Percentiles rank a stretch among this genome's conserved stretches.
Evolutionary conservation across 1,284 basidiomycete genomes (phyloP).

Genomic region (Puccinia triticina): DNA sequence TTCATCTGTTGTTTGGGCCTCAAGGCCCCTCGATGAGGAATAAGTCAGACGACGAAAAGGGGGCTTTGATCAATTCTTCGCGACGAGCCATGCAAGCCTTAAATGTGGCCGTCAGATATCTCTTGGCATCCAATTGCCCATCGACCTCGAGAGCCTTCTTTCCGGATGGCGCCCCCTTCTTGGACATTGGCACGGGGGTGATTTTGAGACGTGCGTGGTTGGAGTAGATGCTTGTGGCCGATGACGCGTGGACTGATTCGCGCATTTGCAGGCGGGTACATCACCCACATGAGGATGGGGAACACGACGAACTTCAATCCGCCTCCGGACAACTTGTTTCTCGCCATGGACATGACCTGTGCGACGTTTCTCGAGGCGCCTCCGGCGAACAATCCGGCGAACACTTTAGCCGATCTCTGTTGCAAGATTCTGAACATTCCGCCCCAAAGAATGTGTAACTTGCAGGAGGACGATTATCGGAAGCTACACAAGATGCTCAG

Average conservation of each 20-base stretch:
- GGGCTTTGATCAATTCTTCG: neutral
- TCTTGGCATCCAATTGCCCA: slow-evolving; percentile 14
- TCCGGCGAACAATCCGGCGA: slow-evolving; percentile 17
- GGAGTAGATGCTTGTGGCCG: neutral
- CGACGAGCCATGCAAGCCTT: slow-evolving; percentile 19
- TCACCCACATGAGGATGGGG: slow-evolving; percentile 27
- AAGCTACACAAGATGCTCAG: slow-evolving; percentile 5
- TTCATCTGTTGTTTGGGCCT: slow-evolving; percentile 25
- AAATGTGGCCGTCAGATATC: slow-evolving; percentile 18
- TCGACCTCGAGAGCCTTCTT: slow-evolving; percentile 27
- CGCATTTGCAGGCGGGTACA: slow-evolving; percentile 5
- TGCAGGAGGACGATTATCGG: slow-evolving; percentile 12
- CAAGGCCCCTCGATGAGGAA: slow-evolving; percentile 7
- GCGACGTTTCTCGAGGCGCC: slow-evolving; percentile 8
- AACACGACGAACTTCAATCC: slow-evolving; percentile 9
- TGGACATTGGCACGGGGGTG: neutral
- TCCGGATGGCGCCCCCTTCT: slow-evolving; percentile 3
- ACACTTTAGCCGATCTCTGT: slow-evolving; percentile 28
- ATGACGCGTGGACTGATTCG: neutral
- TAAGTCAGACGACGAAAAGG: neutral
- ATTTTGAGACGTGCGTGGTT: slow-evolving; percentile 25
- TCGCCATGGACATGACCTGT: slow-evolving; percentile 41
- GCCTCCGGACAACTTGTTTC: slow-evolving; percentile 40
- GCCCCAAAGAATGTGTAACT: neutral
- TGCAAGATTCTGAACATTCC: slow-evolving; percentile 1